Evolutionary conservation across 345 rosid species (phyloP).

Genomic region (Aegle marmelos): DNA sequence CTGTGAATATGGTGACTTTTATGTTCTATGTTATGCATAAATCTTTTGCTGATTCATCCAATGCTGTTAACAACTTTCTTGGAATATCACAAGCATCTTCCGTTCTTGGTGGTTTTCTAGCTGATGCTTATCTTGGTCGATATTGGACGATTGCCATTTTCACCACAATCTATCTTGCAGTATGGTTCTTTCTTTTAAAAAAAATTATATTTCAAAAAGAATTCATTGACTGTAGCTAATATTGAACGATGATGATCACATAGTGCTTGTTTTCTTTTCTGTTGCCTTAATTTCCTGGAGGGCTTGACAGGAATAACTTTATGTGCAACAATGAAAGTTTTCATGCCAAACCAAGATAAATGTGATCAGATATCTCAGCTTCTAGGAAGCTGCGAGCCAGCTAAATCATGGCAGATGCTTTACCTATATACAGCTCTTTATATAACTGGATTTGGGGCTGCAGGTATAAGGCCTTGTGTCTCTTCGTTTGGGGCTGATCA

Average conservation of each 20-base stretch:
- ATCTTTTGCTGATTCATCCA: slow-evolving; percentile 80
- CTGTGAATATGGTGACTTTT: slow-evolving; percentile 94
- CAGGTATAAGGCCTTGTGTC: slow-evolving; percentile 93
- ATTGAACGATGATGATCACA: neutral
- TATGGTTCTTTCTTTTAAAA: neutral
- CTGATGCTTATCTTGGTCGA: slow-evolving; percentile 94
- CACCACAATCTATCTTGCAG: slow-evolving; percentile 81
- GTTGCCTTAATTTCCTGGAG: slow-evolving; percentile 33
- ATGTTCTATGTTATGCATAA: slow-evolving; percentile 88
- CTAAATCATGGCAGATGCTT: slow-evolving; percentile 82
- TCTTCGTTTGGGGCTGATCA: slow-evolving; percentile 98
- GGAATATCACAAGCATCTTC: slow-evolving; percentile 95
- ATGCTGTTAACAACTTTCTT: slow-evolving; percentile 80
- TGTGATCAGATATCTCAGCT: slow-evolving; percentile 67
- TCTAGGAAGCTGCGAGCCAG: slow-evolving; percentile 63
- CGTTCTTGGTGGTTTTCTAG: slow-evolving; percentile 86
- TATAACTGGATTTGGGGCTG: slow-evolving; percentile 82
- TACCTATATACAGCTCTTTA: slow-evolving; percentile 76
- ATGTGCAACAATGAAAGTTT: slow-evolving; percentile 55
- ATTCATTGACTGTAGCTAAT: neutral
- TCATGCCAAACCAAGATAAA: slow-evolving; percentile 57
- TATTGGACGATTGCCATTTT: slow-evolving; percentile 93
- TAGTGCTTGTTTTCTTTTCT: neutral
- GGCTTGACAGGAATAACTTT: slow-evolving; percentile 88
- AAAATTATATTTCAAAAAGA: too few species aligned